Evolutionary conservation across 768 basidiomycete genomes (phyloP).

Genomic region (Trametes elegans): DNA sequence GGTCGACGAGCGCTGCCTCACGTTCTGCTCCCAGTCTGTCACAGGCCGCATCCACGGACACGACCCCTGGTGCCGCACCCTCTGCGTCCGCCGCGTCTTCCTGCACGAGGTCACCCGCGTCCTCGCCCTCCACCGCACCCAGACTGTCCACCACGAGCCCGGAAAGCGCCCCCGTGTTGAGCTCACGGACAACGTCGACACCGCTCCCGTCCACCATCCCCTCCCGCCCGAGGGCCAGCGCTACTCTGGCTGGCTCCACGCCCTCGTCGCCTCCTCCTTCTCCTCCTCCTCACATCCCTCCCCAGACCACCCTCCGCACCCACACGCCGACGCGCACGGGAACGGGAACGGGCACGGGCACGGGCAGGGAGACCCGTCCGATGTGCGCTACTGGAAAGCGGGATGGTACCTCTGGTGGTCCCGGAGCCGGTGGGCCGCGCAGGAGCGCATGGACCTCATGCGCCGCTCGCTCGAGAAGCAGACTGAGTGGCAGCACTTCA

Average conservation of each 20-base stretch:
- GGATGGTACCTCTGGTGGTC: constrained; percentile 77
- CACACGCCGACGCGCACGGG: constrained; percentile 9
- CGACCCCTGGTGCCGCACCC: constrained; percentile 34
- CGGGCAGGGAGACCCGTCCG: constrained; percentile 16
- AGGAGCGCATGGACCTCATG: constrained; percentile 62
- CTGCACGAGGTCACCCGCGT: constrained; percentile 33
- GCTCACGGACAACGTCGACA: constrained; percentile 10
- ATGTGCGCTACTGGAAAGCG: constrained; percentile 64
- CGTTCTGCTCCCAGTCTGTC: constrained; percentile 35
- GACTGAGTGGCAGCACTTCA: constrained; percentile 38
- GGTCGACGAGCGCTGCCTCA: constrained; percentile 36
- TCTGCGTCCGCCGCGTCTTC: constrained; percentile 39
- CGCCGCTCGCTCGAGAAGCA: constrained; percentile 53
- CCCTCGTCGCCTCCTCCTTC: constrained; percentile 10
- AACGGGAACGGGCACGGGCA: constrained; percentile 27
- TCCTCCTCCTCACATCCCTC: background rate
- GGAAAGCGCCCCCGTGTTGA: constrained; percentile 16
- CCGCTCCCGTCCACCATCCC: constrained; percentile 41
- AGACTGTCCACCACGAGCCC: constrained; percentile 4
- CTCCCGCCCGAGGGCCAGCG: constrained; percentile 67
- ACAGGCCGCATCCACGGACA: constrained; percentile 30
- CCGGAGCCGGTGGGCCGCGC: constrained; percentile 47
- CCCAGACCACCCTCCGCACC: background rate
- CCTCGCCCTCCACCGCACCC: constrained; percentile 16
- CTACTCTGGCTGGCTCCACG: constrained; percentile 34